Evolutionary conservation across 768 basidiomycete species (phyloP).

Genomic region (Polyporus arcularius): DNA sequence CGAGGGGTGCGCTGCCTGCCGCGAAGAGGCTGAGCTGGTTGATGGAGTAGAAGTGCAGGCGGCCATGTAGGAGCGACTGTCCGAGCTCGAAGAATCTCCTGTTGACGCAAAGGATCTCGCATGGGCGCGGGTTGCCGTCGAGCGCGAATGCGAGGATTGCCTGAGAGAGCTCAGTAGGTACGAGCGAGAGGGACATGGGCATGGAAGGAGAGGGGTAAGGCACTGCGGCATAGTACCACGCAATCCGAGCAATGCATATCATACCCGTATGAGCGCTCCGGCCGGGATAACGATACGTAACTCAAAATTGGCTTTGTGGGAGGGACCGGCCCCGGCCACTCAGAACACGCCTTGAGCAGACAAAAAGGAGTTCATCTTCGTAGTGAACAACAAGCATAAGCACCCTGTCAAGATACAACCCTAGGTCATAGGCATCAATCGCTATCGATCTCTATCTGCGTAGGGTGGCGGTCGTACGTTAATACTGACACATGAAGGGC

Average conservation of each 20-base stretch:
- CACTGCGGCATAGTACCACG: neutral
- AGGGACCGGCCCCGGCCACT: neutral
- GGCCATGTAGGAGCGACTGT: slow-evolving; percentile 24
- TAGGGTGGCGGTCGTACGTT: neutral
- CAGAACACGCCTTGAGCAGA: too few relatives aligned
- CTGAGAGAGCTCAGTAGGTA: slow-evolving; percentile 26
- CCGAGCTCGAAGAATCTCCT: slow-evolving; percentile 21
- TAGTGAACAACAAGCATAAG: neutral
- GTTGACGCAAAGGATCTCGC: slow-evolving; percentile 24
- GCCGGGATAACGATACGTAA: too few relatives aligned
- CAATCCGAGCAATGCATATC: neutral
- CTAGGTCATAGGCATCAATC: slow-evolving; percentile 9
- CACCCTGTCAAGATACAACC: neutral
- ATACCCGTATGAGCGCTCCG: neutral
- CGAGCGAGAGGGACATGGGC: slow-evolving; percentile 11
- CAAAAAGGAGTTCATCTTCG: too few relatives aligned
- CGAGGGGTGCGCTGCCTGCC: slow-evolving; percentile 9
- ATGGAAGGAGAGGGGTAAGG: slow-evolving; percentile 3
- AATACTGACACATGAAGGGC: neutral
- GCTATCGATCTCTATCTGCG: slow-evolving; percentile 25
- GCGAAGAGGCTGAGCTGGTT: slow-evolving; percentile 29
- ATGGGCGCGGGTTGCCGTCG: slow-evolving; percentile 11
- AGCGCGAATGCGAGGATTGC: slow-evolving; percentile 25
- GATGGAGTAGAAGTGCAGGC: slow-evolving; percentile 27
- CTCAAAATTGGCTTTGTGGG: neutral